Evolutionary conservation across 257 asterid species (phyloP), one percentile per base, ranked within the genome.

Genomic region (Ligustrum vulgare): DNA sequence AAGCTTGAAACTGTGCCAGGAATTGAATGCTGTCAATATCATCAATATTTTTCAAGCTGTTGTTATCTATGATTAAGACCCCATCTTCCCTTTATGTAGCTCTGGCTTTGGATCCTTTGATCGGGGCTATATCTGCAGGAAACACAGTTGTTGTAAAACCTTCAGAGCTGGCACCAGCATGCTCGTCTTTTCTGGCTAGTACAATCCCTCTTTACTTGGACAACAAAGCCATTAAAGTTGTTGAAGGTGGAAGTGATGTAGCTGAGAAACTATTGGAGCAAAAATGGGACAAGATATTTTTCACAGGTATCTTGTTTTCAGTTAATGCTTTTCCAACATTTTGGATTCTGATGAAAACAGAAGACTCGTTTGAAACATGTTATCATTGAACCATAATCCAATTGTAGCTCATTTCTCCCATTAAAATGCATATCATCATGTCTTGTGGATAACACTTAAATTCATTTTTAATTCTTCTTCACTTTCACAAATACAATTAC

Each of bases 111-210:
- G 98, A 93, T 66, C 97, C 98, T 35, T 71, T 86, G 64, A 82
- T 93, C 20, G 98, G 98, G 78, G 98, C 97, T 77, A 83, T 93
- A 82, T 85, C 98, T 9, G 96, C 98, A 35, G 98, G 98, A 77
- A 93, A 93, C 83, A 77, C 96, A 0, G 89, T 72, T 8, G 85
- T 90, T 56, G 0, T 93, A 75, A 93, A 93, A 83, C 96, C 93
- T 79, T 91, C 98, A 0, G 98, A 93, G 77, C 81, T 90, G 13
- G 87, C 98, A 77, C 94, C 98, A 25, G 84, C 85, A 35, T 89
- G 96, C 82, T 91, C 97, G 18, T 87, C 96, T 67, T 76, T 93
- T 65, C 91, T 93, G 45, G 81, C 71, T 74, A 75, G 77, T 65
- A 80, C 71, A 25, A 74, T 91, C 73, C 97, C 98, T 28, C 86